Base-by-base conservation (phyloP, 2,329 filamentous ascomycete species). In the Fusarium palustre region DNA sequence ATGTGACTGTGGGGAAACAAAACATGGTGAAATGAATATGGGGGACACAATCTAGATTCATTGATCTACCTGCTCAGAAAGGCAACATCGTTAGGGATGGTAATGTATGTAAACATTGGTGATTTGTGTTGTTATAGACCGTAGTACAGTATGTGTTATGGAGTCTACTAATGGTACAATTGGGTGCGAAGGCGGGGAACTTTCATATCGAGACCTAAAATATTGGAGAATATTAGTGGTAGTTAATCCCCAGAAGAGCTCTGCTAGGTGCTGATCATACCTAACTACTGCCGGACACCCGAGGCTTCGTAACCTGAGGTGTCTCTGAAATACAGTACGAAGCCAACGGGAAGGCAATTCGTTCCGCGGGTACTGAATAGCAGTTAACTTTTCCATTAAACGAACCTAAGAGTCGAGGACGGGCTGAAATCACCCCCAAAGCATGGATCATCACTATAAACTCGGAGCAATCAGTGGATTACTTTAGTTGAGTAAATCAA, bases 371-470 rank as follows among this genome's bases (percentile, higher is more conserved):
- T 41, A 13, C n/a, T 52, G 24, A 39, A 39, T 38, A 52, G 36
- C 10, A 30, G 15, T 16, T 20, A 30, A 33, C n/a, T 39, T 52
- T 22, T 39, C 12, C 25, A n/a, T 33, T 36, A 10, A 36, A 53
- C 38, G 39, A 25, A 30, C n/a, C n/a, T n/a, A n/a, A 50, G 22
- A 36, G 15, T 55, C 45, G 12, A 47, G 57, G 54, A 54, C 30
- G 22, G 47, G 45, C 4, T 38, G 9, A 33, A 53, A 53, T 47
- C 48, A 56, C 69, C 69, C 69, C 68, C 69, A 72, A 71, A 63
- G 47, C 43, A 59, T 53, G 43, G 41, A 47, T 56, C 52, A 45
- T 18, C 55, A 22, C 34, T 25, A 39, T 46, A n/a, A 41, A 54
- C 18, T 48, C 16, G 11, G 43, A 30, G 28, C 28, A 46, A 28